Conservation (phyloP, 2,329 filamentous ascomycete genomes). For the Microsporum audouinii region DNA sequence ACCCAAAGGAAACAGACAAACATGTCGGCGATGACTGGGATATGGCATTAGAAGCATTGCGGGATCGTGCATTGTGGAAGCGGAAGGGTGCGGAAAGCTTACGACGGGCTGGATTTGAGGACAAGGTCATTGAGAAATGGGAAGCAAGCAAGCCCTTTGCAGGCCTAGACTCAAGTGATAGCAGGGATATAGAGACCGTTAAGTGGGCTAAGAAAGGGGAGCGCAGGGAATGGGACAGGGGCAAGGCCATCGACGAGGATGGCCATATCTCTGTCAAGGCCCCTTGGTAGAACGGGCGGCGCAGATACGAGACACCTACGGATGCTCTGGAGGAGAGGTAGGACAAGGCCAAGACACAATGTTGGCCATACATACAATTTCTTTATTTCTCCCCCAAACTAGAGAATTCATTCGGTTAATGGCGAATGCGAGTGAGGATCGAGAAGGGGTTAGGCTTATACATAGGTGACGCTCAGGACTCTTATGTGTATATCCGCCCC, state of each 20-base stretch:
- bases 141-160: constrained; percentile 51
- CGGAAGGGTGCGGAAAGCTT: constrained; percentile 64
- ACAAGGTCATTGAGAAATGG: constrained; percentile 62
- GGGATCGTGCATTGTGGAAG: constrained; percentile 69
- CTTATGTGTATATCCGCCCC: background rate
- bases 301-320: background rate
- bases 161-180: constrained; percentile 19
- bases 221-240: constrained; percentile 54
- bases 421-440: background rate
- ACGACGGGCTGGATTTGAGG: constrained; percentile 64
- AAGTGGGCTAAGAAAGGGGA: constrained; percentile 63
- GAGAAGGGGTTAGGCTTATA: background rate
- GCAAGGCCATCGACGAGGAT: constrained; percentile 48
- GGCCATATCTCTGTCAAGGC: constrained; percentile 42
- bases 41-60: constrained; percentile 62
- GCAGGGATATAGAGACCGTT: constrained; percentile 55
- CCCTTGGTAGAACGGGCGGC: constrained; percentile 31
- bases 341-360: background rate
- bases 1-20: background rate
- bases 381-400: background rate
- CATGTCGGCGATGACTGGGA: constrained; percentile 58
- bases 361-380: background rate
- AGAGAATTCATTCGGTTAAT: background rate
- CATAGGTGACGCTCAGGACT: background rate
- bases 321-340: background rate